Evolutionary conservation across 2,329 filamentous ascomycete species (phyloP), one percentile per base, ranked within the genome.

Genomic region (Plectosphaerella cucumerina): DNA sequence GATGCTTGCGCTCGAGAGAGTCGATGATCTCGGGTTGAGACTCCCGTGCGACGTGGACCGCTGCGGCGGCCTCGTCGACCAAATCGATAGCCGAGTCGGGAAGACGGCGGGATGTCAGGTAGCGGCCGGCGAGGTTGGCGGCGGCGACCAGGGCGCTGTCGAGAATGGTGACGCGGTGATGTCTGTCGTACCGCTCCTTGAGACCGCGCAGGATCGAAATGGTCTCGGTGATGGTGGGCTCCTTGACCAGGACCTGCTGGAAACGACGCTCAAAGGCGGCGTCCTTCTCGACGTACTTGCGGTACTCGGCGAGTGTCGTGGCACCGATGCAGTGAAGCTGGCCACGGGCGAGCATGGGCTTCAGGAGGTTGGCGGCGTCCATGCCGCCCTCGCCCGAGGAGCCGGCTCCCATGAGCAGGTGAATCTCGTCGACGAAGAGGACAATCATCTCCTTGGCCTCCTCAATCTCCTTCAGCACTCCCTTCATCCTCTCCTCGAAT

Each of bases 401-500:
- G 53, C 94, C 94, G 58, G 94, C 94, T 53, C 94, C 94, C 94
- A 99, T 99, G 55, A 99, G 85, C 56, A 99, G 80, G 74, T 99
- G 94, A 58, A 99, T 99, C 70, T 99, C 94, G 70, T 99, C 94
- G 59, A 99, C 94, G 62, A 99, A 99, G 56, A 99, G 85, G 48
- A 99, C 87, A 65, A 99, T 97, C 77, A 92, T 96, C 52, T 97
- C 93, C 67, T 94, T 95, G 48, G 91, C 90, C 51, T 96, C 86
- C 60, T 92, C 82, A 53, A 99, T 96, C 73, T 99, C 94, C 70
- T 97, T 99, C 62, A 99, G 72, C 5, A 99, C 94, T 50, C 93
- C 92, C 81, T 99, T 99, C 92, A 99, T 97, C 60, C 94, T 85
- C 77, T 99, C 94, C 69, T 99, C 94, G 53, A 99, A 99, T 69